phyloP scores from a whole-genome alignment of 352 stramenopile species.

The Phytophthora nicotianae region DNA sequence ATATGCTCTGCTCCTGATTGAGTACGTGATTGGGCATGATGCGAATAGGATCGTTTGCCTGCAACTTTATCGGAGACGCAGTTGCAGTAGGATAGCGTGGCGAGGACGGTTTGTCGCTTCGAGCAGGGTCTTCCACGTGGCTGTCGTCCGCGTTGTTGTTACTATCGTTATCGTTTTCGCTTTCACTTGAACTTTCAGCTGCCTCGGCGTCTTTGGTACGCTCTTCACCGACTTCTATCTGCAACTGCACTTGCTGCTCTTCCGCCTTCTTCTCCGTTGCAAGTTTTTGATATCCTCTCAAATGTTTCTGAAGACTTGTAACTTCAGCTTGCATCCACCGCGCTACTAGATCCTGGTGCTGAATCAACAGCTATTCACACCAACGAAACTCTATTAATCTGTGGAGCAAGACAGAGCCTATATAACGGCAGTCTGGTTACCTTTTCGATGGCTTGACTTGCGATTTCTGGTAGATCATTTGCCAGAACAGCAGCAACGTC shows the following conservation, averaged over 20 bases:
- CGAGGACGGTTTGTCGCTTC: conserved; percentile 27
- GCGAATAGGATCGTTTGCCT: conserved; percentile 20
- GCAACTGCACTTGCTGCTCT: conserved; percentile 1
- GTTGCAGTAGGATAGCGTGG: conserved; percentile 20
- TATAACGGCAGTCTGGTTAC: conserved; percentile 21
- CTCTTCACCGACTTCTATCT: conserved; percentile 10
- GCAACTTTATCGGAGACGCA: conserved; percentile 10
- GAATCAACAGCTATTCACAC: conserved; percentile 38
- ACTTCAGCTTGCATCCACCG: conserved; percentile 34
- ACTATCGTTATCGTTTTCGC: conserved; percentile 12
- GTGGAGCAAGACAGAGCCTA: not conserved
- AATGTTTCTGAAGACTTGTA: conserved; percentile 25
- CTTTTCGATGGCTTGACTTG: conserved; percentile 45
- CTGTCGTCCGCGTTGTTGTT: conserved; percentile 35
- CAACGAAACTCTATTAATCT: conserved; percentile 10
- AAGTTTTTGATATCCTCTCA: conserved; percentile 24
- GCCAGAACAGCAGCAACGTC: conserved; percentile 51
- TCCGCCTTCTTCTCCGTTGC: conserved; percentile 16
- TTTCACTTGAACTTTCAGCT: conserved; percentile 15
- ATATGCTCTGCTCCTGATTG: conserved; percentile 61
- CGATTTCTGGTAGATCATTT: conserved; percentile 41
- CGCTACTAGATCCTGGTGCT: conserved; percentile 36
- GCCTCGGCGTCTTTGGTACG: conserved; percentile 8
- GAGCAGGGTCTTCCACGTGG: conserved; percentile 13
- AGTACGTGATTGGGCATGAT: conserved; percentile 58